A percentile compares a stretch with the other conserved stretches of the same genome.
Conservation (phyloP, 1,284 basidiomycete genomes). For the Ceratobasidium papillatum region DNA sequence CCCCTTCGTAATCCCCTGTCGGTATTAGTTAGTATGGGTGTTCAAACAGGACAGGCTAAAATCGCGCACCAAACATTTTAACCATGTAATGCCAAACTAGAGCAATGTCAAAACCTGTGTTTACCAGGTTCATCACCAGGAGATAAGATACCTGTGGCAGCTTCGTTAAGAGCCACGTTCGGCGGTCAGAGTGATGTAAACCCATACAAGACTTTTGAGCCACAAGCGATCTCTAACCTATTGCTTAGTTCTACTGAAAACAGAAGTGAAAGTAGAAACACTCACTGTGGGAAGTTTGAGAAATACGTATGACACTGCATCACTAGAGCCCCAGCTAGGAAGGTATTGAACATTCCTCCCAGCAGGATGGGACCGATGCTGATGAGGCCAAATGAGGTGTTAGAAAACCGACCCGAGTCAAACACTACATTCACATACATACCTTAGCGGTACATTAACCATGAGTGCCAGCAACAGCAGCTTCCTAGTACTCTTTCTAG, state of each 20-base stretch:
- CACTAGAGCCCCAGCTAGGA: constrained; percentile 4
- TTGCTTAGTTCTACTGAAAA: not conserved
- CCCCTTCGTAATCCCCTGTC: constrained; percentile 9
- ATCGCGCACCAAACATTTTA: constrained; percentile 16
- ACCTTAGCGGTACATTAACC: not conserved
- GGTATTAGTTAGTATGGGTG: not conserved
- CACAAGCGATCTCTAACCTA: not conserved
- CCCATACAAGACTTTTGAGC: constrained; percentile 8
- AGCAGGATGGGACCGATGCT: constrained; percentile 28
- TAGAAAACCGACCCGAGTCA: too few species aligned
- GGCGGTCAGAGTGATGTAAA: not conserved
- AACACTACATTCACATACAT: not conserved
- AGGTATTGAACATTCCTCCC: constrained; percentile 17
- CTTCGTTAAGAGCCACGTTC: not conserved
- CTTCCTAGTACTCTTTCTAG: not conserved
- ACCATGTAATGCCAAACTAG: constrained; percentile 28
- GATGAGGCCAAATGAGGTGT: not conserved
- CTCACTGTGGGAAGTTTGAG: constrained; percentile 15
- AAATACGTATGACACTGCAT: constrained; percentile 27
- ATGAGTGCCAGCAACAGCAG: not conserved
- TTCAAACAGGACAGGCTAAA: not conserved
- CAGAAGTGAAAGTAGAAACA: not conserved
- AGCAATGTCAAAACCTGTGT: constrained; percentile 32
- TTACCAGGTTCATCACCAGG: constrained; percentile 19
- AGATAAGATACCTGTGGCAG: constrained; percentile 8